Percentiles rank a stretch among this genome's conserved stretches.
These are phyloP conservation scores for Rhizophagus prolifer DNA, from an alignment of 192 early-diverging fungal genomes.

Conservation along the genomic window DNA sequence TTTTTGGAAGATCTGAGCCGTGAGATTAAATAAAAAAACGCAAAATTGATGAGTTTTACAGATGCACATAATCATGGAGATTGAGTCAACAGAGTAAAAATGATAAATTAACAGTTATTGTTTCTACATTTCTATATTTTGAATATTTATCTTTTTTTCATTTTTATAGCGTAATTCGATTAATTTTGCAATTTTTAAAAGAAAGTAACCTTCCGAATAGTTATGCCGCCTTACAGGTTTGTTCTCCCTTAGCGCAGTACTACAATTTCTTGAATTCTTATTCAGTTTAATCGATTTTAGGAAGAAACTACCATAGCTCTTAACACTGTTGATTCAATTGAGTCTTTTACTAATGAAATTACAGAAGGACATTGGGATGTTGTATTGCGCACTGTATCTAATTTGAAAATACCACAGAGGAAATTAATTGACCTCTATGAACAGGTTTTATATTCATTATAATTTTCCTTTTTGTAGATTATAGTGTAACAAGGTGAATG, in stretches of 20 bases:
- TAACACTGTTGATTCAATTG: constrained; percentile 84
- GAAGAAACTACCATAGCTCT: constrained; percentile 75
- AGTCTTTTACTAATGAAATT: constrained; percentile 72
- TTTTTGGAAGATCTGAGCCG: background rate
- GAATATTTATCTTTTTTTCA: background rate
- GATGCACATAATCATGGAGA: constrained; percentile 46
- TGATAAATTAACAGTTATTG: background rate
- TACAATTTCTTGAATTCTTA: background rate
- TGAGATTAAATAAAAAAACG: background rate
- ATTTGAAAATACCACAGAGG: constrained; percentile 62
- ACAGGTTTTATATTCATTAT: constrained; percentile 51
- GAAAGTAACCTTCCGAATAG: constrained; percentile 86
- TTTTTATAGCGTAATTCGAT: constrained; percentile 67
- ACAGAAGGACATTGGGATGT: constrained; percentile 82
- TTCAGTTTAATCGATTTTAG: constrained; percentile 36
- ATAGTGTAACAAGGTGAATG: background rate
- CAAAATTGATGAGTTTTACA: background rate
- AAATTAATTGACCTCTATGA: constrained; percentile 88
- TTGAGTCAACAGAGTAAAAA: constrained; percentile 60
- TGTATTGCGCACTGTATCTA: constrained; percentile 71
- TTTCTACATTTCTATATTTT: background rate
- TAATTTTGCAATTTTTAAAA: constrained; percentile 91
- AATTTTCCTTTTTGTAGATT: constrained; percentile 9
- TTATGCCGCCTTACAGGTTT: constrained; percentile 71
- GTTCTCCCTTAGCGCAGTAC: background rate